Evolutionary conservation across 2,329 filamentous ascomycete species (phyloP).

Genomic region (Xylariaceae sp.): DNA sequence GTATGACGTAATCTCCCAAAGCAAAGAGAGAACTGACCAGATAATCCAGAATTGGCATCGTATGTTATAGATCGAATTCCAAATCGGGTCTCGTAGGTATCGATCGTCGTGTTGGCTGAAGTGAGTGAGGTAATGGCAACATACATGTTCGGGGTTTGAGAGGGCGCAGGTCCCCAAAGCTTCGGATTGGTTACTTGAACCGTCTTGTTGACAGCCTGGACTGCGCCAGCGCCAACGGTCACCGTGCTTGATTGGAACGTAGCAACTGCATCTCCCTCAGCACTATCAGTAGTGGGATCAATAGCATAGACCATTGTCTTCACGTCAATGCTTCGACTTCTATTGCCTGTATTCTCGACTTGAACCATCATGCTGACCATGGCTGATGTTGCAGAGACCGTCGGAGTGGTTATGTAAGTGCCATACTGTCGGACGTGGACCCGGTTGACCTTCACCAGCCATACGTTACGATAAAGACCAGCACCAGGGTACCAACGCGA

Average conservation of each 20-base stretch:
- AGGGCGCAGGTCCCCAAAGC: conserved; percentile 46
- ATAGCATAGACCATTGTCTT: conserved; percentile 38
- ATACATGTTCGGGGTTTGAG: conserved; percentile 45
- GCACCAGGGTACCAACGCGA: conserved; percentile 54
- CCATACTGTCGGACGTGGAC: conserved; percentile 48
- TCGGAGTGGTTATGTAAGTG: conserved; percentile 44
- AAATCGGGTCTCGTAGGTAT: conserved; percentile 47
- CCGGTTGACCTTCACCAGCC: conserved; percentile 45
- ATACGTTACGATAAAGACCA: conserved; percentile 52
- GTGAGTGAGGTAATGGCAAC: conserved; percentile 41
- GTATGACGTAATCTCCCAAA: too few species aligned
- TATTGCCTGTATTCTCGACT: conserved; percentile 41
- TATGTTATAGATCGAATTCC: conserved; percentile 45
- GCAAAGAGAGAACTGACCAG: conserved; percentile 5
- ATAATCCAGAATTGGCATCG: conserved; percentile 37
- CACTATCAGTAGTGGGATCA: conserved; percentile 30
- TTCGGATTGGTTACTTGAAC: conserved; percentile 34
- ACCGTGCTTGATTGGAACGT: conserved; percentile 32
- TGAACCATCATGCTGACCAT: conserved; percentile 41
- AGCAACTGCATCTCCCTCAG: conserved; percentile 30
- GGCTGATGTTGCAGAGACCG: conserved; percentile 42
- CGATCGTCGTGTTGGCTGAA: conserved; percentile 27
- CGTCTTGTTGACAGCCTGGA: conserved; percentile 33
- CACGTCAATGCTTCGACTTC: conserved; percentile 34
- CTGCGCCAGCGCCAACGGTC: conserved; percentile 30